Evolutionary conservation across 208 protist species (phyloP).

Genomic region (Jaenimonas drosophilae): DNA sequence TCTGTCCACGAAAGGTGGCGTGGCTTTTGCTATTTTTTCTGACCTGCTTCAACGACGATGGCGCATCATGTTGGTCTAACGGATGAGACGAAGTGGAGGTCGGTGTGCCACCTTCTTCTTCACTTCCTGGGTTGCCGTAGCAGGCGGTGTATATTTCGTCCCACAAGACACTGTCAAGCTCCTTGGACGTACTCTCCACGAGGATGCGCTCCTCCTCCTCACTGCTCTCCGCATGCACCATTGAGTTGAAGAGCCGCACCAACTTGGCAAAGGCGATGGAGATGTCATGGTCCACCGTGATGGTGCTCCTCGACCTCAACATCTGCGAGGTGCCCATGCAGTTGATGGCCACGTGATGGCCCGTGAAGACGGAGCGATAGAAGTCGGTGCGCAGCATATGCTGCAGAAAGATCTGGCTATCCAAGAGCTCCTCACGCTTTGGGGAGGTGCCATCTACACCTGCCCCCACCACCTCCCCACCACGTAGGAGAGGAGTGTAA

Average conservation of each 20-base stretch:
- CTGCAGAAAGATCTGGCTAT: conserved; percentile 26
- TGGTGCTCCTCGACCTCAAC: conserved; percentile 16
- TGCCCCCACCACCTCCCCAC: too few species aligned
- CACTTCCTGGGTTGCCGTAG: too few species aligned
- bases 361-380: conserved; percentile 48
- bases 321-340: conserved; percentile 39
- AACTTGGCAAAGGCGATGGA: conserved; percentile 52
- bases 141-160: conserved; percentile 52
- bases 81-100: too few species aligned
- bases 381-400: conserved; percentile 38
- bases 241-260: conserved; percentile 61
- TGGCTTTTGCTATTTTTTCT: too few species aligned
- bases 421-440: conserved; percentile 6
- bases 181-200: conserved; percentile 25
- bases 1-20: too few species aligned
- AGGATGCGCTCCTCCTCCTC: conserved; percentile 45
- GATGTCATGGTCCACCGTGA: conserved; percentile 39
- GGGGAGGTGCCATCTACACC: neutral
- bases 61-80: too few species aligned
- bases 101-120: too few species aligned
- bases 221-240: conserved; percentile 35
- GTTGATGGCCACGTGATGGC: conserved; percentile 55
- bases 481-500: neutral
- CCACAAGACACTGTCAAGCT: conserved; percentile 36
- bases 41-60: too few species aligned